Evolutionary conservation across 192 early-diverging fungal genomes (phyloP).

Genomic region (Thamnidium elegans): DNA sequence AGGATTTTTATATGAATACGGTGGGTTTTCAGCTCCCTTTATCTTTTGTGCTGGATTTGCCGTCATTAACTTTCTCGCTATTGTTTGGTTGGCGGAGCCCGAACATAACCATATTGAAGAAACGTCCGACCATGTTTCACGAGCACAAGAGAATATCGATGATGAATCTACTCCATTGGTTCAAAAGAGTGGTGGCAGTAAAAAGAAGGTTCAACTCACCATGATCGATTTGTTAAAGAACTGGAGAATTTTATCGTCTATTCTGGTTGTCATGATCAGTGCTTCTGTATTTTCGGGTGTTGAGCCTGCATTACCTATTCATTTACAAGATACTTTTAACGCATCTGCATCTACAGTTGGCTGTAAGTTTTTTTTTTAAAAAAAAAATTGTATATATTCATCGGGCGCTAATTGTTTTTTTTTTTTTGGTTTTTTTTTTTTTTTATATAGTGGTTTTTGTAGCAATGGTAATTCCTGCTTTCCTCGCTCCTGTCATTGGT

Average conservation of each 20-base stretch:
- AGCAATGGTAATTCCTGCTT: conserved; percentile 66
- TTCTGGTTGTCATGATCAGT: conserved; percentile 43
- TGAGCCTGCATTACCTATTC: conserved; percentile 56
- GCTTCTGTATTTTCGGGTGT: conserved; percentile 54
- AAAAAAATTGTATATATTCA: background rate
- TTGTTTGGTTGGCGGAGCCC: conserved; percentile 63
- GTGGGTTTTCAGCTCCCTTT: conserved; percentile 65
- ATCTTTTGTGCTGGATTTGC: conserved; percentile 64
- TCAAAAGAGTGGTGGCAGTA: background rate
- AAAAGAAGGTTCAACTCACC: conserved; percentile 23
- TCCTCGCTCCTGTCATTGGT: conserved; percentile 58
- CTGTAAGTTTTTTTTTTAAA: conserved; percentile 16
- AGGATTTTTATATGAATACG: conserved; percentile 61
- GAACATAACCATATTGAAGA: conserved; percentile 8
- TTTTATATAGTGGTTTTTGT: conserved; percentile 53
- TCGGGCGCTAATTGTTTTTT: no score
- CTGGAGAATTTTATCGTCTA: conserved; percentile 45
- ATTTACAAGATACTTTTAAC: conserved; percentile 39
- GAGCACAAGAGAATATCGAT: conserved; percentile 21
- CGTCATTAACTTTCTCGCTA: conserved; percentile 56
- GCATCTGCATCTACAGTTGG: conserved; percentile 46
- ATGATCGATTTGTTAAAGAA: conserved; percentile 44
- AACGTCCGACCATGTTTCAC: conserved; percentile 6
- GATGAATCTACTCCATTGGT: conserved; percentile 3
- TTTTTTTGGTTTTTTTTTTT: no score